Conservation (phyloP, 2,329 filamentous ascomycete genomes). For the Colletotrichum liriopes region DNA sequence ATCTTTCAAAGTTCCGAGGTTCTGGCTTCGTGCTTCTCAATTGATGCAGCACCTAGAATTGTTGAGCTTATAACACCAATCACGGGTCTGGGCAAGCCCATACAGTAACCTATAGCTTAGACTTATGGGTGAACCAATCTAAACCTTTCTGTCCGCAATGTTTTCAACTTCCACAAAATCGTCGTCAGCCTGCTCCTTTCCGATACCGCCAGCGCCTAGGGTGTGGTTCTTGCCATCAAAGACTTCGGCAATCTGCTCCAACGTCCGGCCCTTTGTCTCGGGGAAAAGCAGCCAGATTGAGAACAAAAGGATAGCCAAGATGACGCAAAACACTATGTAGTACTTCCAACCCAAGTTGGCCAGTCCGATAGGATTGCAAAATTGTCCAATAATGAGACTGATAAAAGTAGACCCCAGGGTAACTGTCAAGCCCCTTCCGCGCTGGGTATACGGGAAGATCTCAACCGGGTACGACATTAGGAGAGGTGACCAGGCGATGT, state of each 20-base stretch:
- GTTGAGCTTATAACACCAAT: no score
- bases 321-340: constrained; percentile 47
- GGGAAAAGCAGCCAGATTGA: constrained; percentile 48
- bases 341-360: constrained; percentile 48
- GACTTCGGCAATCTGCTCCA: constrained; percentile 45
- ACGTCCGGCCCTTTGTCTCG: constrained; percentile 48
- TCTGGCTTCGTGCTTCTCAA: no score
- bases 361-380: constrained; percentile 60
- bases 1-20: no score
- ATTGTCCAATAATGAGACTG: constrained; percentile 56
- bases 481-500: constrained; percentile 42
- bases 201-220: not conserved
- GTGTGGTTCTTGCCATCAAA: constrained; percentile 42
- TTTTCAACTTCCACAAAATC: constrained; percentile 33
- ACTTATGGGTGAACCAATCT: not conserved
- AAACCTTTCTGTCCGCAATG: constrained; percentile 19
- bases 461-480: constrained; percentile 43
- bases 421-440: constrained; percentile 42
- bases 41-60: no score
- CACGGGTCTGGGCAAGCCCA: no score
- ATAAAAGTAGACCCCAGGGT: constrained; percentile 42
- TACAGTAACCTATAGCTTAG: not conserved
- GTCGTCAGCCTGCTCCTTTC: constrained; percentile 14
- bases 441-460: constrained; percentile 43
- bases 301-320: constrained; percentile 38